Conservation (phyloP, 2,329 filamentous ascomycete genomes). For the Aaosphaeria pasadenensis region DNA sequence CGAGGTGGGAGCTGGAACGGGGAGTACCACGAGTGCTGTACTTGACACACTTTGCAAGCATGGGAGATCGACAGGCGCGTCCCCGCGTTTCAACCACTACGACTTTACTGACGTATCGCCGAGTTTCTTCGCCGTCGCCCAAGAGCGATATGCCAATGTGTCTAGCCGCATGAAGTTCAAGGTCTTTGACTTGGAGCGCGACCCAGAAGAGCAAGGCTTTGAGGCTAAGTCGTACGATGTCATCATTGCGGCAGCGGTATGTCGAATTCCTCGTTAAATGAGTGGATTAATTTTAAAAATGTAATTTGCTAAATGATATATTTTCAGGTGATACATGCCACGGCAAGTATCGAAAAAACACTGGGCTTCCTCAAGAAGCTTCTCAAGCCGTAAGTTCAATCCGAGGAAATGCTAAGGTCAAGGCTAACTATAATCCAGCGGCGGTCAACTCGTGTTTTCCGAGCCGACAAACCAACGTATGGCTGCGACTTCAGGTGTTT, state of each 20-base stretch:
- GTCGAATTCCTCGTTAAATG: background rate
- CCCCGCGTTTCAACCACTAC: slow-evolving; percentile 4
- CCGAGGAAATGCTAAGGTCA: no score
- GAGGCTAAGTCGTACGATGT: background rate
- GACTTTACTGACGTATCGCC: slow-evolving; percentile 13
- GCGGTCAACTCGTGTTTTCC: background rate
- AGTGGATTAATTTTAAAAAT: no score
- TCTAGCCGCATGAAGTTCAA: slow-evolving; percentile 2
- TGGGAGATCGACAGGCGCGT: background rate
- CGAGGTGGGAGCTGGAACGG: slow-evolving; percentile 7
- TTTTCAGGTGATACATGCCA: background rate
- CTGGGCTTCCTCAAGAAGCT: background rate
- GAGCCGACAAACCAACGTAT: background rate
- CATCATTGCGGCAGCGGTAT: background rate
- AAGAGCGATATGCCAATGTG: slow-evolving; percentile 1
- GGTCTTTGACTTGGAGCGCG: slow-evolving; percentile 8
- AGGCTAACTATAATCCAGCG: no score
- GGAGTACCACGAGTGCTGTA: background rate
- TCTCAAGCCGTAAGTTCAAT: background rate
- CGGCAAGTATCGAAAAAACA: background rate
- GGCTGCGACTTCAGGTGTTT: no score
- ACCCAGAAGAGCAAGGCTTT: slow-evolving; percentile 4
- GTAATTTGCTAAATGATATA: background rate
- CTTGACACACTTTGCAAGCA: background rate
- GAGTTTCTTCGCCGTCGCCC: slow-evolving; percentile 9